Conservation (phyloP, 306 rosid species). For the Castanopsis chinensis region DNA sequence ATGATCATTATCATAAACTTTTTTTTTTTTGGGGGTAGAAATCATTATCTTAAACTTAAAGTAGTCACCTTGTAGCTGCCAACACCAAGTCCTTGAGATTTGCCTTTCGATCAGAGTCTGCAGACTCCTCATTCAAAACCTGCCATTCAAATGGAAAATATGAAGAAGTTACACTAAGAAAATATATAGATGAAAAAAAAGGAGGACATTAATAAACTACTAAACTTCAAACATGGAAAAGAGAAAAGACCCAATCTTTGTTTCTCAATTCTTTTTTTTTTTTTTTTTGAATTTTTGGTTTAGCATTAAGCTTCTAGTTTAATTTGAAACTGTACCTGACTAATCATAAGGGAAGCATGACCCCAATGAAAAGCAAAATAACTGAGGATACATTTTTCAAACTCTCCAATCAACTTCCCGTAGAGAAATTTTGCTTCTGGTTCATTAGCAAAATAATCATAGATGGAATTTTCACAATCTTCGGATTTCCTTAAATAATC, state of each 20-base stretch:
- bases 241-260: neutral
- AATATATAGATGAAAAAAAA: neutral
- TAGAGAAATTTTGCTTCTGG: slow-evolving; percentile 41
- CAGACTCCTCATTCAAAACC: slow-evolving; percentile 53
- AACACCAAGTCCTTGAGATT: slow-evolving; percentile 52
- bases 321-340: slow-evolving; percentile 41
- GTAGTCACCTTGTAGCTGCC: slow-evolving; percentile 68
- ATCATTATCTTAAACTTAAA: too few species aligned
- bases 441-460: slow-evolving; percentile 42
- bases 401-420: slow-evolving; percentile 49
- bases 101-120: slow-evolving; percentile 21
- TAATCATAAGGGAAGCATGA: slow-evolving; percentile 49
- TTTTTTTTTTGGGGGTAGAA: too few species aligned
- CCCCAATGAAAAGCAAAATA: slow-evolving; percentile 88
- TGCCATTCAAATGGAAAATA: slow-evolving; percentile 23
- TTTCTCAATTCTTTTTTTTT: neutral
- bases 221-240: neutral
- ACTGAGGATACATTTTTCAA: slow-evolving; percentile 67
- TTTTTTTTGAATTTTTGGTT: neutral
- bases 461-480: slow-evolving; percentile 54
- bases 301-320: neutral
- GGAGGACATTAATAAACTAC: neutral
- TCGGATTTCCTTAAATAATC: slow-evolving; percentile 52
- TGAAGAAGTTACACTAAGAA: neutral
- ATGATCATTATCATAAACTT: too few species aligned